These are phyloP conservation scores for Hygrophorus pudorinus DNA, from an alignment of 768 basidiomycete genomes.

Conservation along the genomic window DNA sequence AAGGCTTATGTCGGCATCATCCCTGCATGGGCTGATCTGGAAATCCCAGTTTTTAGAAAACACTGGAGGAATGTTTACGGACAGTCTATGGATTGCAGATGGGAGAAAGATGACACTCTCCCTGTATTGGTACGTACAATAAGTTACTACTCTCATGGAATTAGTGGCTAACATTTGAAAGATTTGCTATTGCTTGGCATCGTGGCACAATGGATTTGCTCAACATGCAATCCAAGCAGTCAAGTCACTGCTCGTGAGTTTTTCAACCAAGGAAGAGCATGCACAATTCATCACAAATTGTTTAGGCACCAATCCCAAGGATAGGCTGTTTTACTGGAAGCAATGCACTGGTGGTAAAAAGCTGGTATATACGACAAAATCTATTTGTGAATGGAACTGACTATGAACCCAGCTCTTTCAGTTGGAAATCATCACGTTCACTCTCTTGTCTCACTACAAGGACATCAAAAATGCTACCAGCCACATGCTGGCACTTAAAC, in stretches of 20 bases:
- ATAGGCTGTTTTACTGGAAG: neutral
- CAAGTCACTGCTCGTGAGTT: neutral
- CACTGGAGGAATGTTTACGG: neutral
- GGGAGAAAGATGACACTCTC: neutral
- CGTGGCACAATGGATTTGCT: neutral
- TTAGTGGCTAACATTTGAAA: no score
- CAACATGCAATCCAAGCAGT: neutral
- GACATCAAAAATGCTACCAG: neutral
- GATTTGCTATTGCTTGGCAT: neutral
- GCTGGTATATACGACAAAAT: neutral
- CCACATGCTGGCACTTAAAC: neutral
- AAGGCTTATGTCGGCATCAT: neutral
- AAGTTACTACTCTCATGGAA: no score
- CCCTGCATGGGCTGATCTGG: neutral
- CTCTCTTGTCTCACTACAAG: neutral
- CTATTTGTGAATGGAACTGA: neutral
- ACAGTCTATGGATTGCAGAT: neutral
- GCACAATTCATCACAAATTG: neutral
- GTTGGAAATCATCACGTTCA: neutral
- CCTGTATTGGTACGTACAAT: no score
- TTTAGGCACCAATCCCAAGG: neutral
- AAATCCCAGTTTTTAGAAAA: neutral
- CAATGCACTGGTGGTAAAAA: neutral
- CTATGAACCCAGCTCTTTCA: neutral
- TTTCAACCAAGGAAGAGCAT: neutral